These are phyloP conservation scores for Calonectria pauciramosa DNA, from an alignment of 2,329 filamentous ascomycete species.

Conservation along the genomic window DNA sequence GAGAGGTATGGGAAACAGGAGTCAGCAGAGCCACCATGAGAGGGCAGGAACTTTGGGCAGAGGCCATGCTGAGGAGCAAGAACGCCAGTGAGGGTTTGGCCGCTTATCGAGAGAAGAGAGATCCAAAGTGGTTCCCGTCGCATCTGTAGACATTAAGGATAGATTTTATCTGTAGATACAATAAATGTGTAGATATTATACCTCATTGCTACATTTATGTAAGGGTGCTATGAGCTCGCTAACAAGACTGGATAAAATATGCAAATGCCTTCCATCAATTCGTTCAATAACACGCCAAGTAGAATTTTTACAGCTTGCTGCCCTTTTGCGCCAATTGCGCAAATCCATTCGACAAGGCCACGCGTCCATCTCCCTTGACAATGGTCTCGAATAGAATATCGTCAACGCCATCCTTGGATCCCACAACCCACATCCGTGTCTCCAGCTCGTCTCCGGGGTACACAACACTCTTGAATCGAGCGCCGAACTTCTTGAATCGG, in stretches of 20 bases:
- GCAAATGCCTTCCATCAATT: background rate
- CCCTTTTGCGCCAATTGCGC: conserved; percentile 46
- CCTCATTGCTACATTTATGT: background rate
- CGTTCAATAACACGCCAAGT: background rate
- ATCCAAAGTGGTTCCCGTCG: conserved; percentile 47
- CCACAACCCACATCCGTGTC: conserved; percentile 58
- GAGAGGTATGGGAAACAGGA: conserved; percentile 53
- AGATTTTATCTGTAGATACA: background rate
- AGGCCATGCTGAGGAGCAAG: conserved; percentile 47
- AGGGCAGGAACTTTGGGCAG: conserved; percentile 48
- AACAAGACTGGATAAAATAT: background rate
- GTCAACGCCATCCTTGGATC: conserved; percentile 48
- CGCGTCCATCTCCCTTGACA: conserved; percentile 53
- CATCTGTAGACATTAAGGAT: conserved; percentile 40
- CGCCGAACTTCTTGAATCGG: conserved; percentile 58
- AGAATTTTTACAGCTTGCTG: conserved; percentile 45
- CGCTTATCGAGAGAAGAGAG: conserved; percentile 49
- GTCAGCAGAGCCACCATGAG: conserved; percentile 51
- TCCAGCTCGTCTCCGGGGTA: conserved; percentile 61
- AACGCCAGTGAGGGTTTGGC: conserved; percentile 47
- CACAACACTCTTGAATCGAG: conserved; percentile 61
- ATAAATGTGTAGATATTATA: background rate
- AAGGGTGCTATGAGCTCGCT: background rate
- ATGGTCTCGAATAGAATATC: conserved; percentile 57
- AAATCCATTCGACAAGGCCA: conserved; percentile 54